Conservation (phyloP, 768 basidiomycete species). For the Roridomyces roridus region DNA sequence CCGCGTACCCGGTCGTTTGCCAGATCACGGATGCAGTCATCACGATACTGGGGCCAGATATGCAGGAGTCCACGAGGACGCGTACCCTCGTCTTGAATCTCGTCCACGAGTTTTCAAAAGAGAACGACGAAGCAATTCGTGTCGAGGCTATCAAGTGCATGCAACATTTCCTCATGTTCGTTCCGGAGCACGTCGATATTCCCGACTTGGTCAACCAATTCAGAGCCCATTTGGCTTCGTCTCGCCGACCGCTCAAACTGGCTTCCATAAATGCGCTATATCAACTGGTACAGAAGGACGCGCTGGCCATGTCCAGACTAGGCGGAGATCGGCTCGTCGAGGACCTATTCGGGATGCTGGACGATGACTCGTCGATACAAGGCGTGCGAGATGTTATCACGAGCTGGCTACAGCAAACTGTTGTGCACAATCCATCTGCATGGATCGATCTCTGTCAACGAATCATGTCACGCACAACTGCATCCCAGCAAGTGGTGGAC, state of each 20-base stretch:
- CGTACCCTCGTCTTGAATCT: conserved; percentile 84
- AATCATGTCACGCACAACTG: conserved; percentile 95
- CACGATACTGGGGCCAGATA: conserved; percentile 92
- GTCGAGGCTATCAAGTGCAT: conserved; percentile 96
- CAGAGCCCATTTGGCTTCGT: conserved; percentile 78
- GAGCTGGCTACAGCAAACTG: conserved; percentile 96
- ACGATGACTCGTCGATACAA: conserved; percentile 92
- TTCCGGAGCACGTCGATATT: conserved; percentile 82
- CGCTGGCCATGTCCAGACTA: conserved; percentile 86
- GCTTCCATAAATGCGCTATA: conserved; percentile 96
- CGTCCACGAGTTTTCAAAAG: conserved; percentile 83
- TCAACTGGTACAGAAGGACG: conserved; percentile 96
- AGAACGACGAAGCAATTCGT: conserved; percentile 85
- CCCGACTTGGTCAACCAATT: conserved; percentile 82
- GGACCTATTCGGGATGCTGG: conserved; percentile 93
- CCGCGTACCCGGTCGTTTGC: conserved; percentile 90
- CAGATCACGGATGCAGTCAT: conserved; percentile 93
- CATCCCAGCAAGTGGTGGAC: conserved; percentile 76
- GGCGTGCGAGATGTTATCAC: conserved; percentile 93
- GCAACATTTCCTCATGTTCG: conserved; percentile 97
- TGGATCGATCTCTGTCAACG: conserved; percentile 99
- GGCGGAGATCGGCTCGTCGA: conserved; percentile 95
- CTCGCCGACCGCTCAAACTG: conserved; percentile 84
- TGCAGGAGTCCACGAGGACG: conserved; percentile 85
- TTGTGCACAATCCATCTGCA: conserved; percentile 89